Percentiles rank a stretch among this genome's conserved stretches.
These are phyloP conservation scores for Fusarium nodosum DNA, from an alignment of 2,329 filamentous ascomycete genomes.

Conservation along the genomic window DNA sequence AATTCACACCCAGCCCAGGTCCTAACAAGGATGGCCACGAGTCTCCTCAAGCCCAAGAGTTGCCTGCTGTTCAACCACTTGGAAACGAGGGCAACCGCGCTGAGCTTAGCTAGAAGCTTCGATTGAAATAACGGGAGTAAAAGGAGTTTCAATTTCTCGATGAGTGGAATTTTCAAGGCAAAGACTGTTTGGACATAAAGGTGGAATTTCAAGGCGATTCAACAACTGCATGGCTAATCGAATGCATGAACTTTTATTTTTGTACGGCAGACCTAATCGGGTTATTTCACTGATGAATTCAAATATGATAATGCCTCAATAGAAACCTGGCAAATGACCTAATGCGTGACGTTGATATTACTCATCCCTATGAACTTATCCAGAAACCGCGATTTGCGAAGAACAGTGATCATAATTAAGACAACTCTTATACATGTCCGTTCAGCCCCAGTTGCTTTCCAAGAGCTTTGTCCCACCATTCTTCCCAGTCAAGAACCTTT, in stretches of 20 bases:
- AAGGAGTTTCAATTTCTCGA: constrained; percentile 19
- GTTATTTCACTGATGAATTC: constrained; percentile 25
- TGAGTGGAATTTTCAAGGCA: constrained; percentile 4
- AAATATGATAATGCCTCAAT: constrained; percentile 25
- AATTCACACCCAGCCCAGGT: constrained; percentile 52
- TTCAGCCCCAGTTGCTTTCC: constrained; percentile 35
- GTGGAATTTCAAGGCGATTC: constrained; percentile 7
- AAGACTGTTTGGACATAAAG: constrained; percentile 22
- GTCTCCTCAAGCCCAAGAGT: constrained; percentile 44
- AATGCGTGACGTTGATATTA: background rate
- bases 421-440: background rate
- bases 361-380: background rate
- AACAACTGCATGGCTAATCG: constrained; percentile 29
- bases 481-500: constrained; percentile 79
- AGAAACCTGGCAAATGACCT: background rate
- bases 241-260: constrained; percentile 39
- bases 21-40: constrained; percentile 42
- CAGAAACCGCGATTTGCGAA: background rate
- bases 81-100: constrained; percentile 54
- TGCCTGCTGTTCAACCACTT: constrained; percentile 49
- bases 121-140: constrained; percentile 10
- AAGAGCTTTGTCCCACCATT: constrained; percentile 75
- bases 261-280: constrained; percentile 25
- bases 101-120: constrained; percentile 47
- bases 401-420: background rate